Evolutionary conservation across 352 stramenopile genomes (phyloP), one percentile per base, ranked within the genome.

Genomic region (Phytopythium ostracodes): DNA sequence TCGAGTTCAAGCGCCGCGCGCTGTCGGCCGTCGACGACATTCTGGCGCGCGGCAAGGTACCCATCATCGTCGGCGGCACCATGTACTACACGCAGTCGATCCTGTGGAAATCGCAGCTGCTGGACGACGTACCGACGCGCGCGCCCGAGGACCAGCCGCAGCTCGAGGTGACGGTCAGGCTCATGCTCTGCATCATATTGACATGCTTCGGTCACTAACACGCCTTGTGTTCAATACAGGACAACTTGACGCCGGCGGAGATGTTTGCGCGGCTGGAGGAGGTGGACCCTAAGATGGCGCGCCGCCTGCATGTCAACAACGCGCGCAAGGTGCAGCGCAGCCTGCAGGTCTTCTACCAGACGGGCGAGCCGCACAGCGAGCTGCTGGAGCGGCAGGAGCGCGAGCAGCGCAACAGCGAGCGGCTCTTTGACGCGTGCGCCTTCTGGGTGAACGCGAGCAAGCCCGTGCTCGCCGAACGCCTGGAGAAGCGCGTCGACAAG

Each of bases 51-150:
- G 89, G 88, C 46, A 97, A 96, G 59, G 73, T 97, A 38, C 91
- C 91, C 4, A 93, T 97, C 49, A 73, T 97, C n/a, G 90, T 97
- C 12, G 91, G 91, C 29, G 91, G 91, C 50, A 97, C 91, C 36
- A 93, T 97, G 78, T 97, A 97, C 71, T 97, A 97, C 72, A 94
- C 89, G 55, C 91, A 97, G 64, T 87, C 84, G 24, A 75, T 97
- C 36, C 72, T 97, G 36, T 96, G 88, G 88, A 88, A 91, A 36
- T 86, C 86, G 1, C 84, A 95, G 61, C 57, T 97, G 40, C 69
- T 96, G 65, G 87, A 96, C 67, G 81, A 91, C 51, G 79, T 87
- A 11, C 71, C 74, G 47, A 66, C 65, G n/a, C n/a, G 42, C 14
- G 55, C 56, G 4, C 35, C 49, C 15, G 35, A 56, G 7, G 43